phyloP scores from a whole-genome alignment of 345 rosid species.

The Eucalyptus coolabah region DNA sequence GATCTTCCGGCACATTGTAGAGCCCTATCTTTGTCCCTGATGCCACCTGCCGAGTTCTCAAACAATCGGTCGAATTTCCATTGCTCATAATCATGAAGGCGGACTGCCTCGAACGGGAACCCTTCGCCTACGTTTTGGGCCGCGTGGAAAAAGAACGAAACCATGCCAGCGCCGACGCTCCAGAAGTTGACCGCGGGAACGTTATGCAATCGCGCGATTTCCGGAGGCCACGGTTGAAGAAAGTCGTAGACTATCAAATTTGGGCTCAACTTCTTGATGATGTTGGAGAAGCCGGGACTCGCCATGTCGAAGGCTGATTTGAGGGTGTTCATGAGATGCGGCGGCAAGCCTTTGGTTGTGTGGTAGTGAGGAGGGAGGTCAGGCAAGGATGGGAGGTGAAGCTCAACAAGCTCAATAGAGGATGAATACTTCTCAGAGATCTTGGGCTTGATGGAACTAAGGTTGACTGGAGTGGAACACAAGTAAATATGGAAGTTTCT shows the following conservation, averaged over 20 bases:
- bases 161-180: background rate
- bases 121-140: background rate
- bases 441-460: background rate
- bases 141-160: background rate
- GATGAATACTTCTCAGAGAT: background rate
- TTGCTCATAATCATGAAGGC: background rate
- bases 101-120: background rate
- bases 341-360: constrained; percentile 27
- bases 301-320: constrained; percentile 16
- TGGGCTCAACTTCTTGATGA: constrained; percentile 1
- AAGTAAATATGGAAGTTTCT: constrained; percentile 13
- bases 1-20: background rate
- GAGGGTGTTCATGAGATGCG: constrained; percentile 16
- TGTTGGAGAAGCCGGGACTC: background rate
- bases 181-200: constrained; percentile 13
- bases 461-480: constrained; percentile 19
- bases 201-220: background rate
- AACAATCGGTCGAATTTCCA: background rate
- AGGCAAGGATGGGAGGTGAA: constrained; percentile 14
- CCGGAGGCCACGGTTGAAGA: constrained; percentile 23
- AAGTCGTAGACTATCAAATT: constrained; percentile 19
- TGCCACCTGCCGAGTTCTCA: background rate
- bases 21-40: background rate
- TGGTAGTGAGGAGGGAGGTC: constrained; percentile 31
- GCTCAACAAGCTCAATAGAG: constrained; percentile 18